Conservation (phyloP, 495 filamentous ascomycete genomes). For the Aspergillus indologenus region DNA sequence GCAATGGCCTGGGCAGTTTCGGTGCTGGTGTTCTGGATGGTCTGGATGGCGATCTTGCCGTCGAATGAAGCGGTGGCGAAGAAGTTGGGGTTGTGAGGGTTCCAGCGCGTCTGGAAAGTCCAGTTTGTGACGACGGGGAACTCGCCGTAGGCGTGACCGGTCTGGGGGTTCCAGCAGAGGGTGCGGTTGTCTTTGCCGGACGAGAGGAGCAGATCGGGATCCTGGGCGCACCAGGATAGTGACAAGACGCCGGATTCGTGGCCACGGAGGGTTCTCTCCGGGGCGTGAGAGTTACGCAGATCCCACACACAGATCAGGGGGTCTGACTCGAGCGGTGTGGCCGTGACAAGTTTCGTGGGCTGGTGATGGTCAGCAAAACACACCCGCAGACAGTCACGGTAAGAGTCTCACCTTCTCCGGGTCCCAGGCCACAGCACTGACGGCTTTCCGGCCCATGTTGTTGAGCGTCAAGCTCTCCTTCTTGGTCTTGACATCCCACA, state of each 20-base stretch:
- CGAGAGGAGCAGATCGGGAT: slow-evolving; percentile 85
- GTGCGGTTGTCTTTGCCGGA: slow-evolving; percentile 97
- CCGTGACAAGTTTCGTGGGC: slow-evolving; percentile 88
- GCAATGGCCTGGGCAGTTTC: slow-evolving; percentile 47
- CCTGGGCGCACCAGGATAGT: slow-evolving; percentile 92
- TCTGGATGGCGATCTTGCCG: slow-evolving; percentile 88
- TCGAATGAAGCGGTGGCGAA: slow-evolving; percentile 96
- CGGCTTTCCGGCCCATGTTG: slow-evolving; percentile 85
- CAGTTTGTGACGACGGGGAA: slow-evolving; percentile 97
- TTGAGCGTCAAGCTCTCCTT: slow-evolving; percentile 94
- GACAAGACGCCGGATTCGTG: slow-evolving; percentile 93
- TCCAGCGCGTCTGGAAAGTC: slow-evolving; percentile 95
- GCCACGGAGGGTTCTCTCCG: slow-evolving; percentile 81
- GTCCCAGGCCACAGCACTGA: slow-evolving; percentile 96
- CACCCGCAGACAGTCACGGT: not conserved
- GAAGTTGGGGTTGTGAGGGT: slow-evolving; percentile 86
- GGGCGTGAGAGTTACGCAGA: slow-evolving; percentile 90
- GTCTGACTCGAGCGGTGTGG: slow-evolving; percentile 85
- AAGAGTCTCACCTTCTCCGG: slow-evolving; percentile 61
- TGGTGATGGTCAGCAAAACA: slow-evolving; percentile 25
- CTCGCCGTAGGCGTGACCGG: slow-evolving; percentile 79
- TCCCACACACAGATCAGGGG: slow-evolving; percentile 93
- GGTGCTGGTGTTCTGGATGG: slow-evolving; percentile 78
- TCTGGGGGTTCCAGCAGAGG: slow-evolving; percentile 94
- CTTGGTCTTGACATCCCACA: slow-evolving; percentile 97